Conservation (phyloP, 108 stramenopile species). For the Skeletonema tropicum region DNA sequence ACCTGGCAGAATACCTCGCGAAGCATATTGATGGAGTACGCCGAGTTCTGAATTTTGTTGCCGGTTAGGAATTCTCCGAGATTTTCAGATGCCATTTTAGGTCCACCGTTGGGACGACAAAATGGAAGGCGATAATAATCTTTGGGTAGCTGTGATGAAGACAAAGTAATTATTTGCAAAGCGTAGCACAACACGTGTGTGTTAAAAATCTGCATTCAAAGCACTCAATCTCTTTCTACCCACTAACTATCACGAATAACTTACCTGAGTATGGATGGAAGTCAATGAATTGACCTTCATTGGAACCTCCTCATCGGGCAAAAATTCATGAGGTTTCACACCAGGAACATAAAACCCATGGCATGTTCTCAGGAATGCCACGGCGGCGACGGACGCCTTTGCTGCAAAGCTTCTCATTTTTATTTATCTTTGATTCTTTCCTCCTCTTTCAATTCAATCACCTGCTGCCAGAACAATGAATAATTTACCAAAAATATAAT, state of each 20-base stretch:
- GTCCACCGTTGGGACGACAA: constrained; percentile 91
- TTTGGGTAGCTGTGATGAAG: constrained; percentile 82
- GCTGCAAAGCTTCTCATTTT: constrained; percentile 26
- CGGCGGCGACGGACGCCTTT: constrained; percentile 20
- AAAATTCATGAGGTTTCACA: constrained; percentile 79
- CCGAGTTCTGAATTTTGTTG: constrained; percentile 96
- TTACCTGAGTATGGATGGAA: constrained; percentile 85
- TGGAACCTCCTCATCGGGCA: constrained; percentile 65
- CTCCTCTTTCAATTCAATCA: not conserved
- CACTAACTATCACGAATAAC: not conserved
- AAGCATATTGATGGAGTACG: constrained; percentile 91
- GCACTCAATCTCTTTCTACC: not conserved
- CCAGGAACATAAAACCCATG: constrained; percentile 90
- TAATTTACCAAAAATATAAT: too few species aligned
- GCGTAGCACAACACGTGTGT: not conserved
- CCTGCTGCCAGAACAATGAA: too few species aligned
- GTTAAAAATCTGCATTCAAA: not conserved
- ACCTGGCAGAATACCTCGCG: constrained; percentile 82
- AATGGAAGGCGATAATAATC: constrained; percentile 96
- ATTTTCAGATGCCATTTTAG: constrained; percentile 86
- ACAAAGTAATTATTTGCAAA: not conserved
- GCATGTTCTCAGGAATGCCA: constrained; percentile 15
- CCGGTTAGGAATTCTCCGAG: constrained; percentile 95
- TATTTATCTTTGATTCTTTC: not conserved
- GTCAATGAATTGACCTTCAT: constrained; percentile 92